These are phyloP conservation scores for Gaertneriomyces sp. DNA, from an alignment of 192 early-diverging fungal genomes.

Conservation along the genomic window DNA sequence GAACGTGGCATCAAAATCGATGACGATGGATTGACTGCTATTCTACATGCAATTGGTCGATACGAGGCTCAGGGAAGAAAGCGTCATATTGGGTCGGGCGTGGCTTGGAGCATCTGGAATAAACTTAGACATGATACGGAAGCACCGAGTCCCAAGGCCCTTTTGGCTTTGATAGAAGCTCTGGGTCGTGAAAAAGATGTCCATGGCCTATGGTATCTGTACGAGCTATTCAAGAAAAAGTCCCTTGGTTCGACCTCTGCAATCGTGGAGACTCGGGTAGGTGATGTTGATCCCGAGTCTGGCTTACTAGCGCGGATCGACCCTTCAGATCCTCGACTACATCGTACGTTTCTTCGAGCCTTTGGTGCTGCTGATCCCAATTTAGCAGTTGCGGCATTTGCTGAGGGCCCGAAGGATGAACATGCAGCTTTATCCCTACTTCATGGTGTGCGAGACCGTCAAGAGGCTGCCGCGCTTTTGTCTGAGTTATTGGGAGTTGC, in stretches of 20 bases:
- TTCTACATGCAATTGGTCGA: constrained; percentile 1
- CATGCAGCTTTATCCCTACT: constrained; percentile 4
- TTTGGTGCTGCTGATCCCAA: constrained; percentile 15
- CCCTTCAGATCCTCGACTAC: constrained; percentile 12
- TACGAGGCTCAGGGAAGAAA: background rate
- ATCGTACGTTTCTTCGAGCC: constrained; percentile 21
- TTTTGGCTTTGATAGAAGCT: constrained; percentile 19
- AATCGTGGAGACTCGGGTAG: background rate
- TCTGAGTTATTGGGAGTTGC: constrained; percentile 6
- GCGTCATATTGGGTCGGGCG: background rate
- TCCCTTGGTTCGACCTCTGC: background rate
- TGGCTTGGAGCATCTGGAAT: constrained; percentile 21
- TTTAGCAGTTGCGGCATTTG: constrained; percentile 12
- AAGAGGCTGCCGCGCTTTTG: constrained; percentile 11
- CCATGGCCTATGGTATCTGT: constrained; percentile 12
- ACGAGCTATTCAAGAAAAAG: constrained; percentile 1
- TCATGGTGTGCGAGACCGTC: constrained; percentile 4
- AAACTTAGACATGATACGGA: background rate
- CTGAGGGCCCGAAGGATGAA: constrained; percentile 2
- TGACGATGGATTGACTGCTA: background rate
- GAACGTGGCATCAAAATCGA: background rate
- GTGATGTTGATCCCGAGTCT: background rate
- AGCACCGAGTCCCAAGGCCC: background rate
- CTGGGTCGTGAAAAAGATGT: constrained; percentile 20
- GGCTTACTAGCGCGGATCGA: constrained; percentile 11